Percentiles rank a stretch among this genome's conserved stretches.
Evolutionary conservation across 2,329 filamentous ascomycete species (phyloP).

Genomic region (Clarireedia homoeocarpa): DNA sequence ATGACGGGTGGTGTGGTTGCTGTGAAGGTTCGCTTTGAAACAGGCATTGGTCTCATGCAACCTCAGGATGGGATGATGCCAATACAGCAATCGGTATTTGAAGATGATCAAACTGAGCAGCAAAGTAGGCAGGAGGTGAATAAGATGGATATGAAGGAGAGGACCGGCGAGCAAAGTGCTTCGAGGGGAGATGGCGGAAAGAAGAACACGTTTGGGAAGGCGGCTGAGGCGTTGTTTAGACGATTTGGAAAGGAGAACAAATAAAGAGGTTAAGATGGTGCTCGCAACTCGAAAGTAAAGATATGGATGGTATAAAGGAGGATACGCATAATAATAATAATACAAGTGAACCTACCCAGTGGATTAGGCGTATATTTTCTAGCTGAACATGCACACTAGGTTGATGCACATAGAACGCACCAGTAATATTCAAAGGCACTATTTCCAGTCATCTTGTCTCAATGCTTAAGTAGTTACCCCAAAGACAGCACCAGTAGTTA

Average conservation of each 20-base stretch:
- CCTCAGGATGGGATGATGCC: not conserved
- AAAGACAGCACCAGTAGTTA: no score
- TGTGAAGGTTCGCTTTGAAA: slow-evolving; percentile 11
- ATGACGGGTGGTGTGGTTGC: slow-evolving; percentile 16
- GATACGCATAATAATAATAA: no score
- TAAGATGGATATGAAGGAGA: not conserved
- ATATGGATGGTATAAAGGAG: not conserved
- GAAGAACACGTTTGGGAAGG: not conserved
- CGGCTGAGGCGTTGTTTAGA: not conserved
- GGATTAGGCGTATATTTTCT: no score
- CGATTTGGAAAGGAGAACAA: not conserved
- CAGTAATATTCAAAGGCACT: no score
- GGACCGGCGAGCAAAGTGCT: not conserved
- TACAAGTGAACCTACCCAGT: no score
- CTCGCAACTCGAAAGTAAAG: not conserved
- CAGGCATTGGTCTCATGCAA: slow-evolving; percentile 2
- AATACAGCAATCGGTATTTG: not conserved
- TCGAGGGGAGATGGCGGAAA: not conserved
- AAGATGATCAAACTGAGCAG: not conserved
- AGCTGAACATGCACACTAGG: no score
- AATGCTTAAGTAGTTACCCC: no score
- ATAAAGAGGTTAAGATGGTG: not conserved
- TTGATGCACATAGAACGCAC: no score
- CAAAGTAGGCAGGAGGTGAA: not conserved
- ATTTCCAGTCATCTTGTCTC: no score